Evolutionary conservation across 2,329 filamentous ascomycete genomes (phyloP), one percentile per base, ranked within the genome.

Genomic region (Dactylellina parvicollis): DNA sequence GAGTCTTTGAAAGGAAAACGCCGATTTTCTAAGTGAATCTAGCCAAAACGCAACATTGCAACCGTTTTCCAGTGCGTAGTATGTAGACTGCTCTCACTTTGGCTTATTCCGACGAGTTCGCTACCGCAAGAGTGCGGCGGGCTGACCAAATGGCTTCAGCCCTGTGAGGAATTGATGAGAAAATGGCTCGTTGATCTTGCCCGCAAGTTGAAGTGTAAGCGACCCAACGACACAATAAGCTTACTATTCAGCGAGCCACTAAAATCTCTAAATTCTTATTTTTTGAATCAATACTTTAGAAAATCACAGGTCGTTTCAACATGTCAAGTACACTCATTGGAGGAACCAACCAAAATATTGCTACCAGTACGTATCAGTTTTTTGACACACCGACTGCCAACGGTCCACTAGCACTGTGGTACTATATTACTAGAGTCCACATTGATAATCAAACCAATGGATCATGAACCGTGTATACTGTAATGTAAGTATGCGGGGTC

Each of bases 211-310:
- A 69, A 30, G 30, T 60, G 55, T 61, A 69, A 69, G 64, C 64
- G 55, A 69, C 38, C 30, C 49, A 62, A 56, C 36, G 42, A 64
- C 54, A 65, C 30, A 60, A 72, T 72, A 72, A 72, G 67, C 67
- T 72, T 72, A 72, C 67, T 16, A 57, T 59, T 47, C 32, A 42
- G 40, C 67, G 59, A 64, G 44, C 52, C 50, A 59, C 52, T 64
- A 26, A 72, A 4, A 52, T 20, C 30, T 50, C 38, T 30, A 16
- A 7, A 46, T 26, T 46, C 32, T 71, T 62, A 62, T 62, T 32
- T 57, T 62, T 49, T 49, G 66, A 71, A 18, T 40, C 40, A 70
- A 12, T 16, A 18, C 30, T 44, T 61, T 54, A 36, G 36, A n/a
- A 61, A 30, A 46, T 28, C 34, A 36, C n/a, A 5, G 5, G 22